These are phyloP conservation scores for Pseudisothecium myosuroides DNA, from an alignment of 225 moss, liverwort and hornwort species.

Conservation along the genomic window DNA sequence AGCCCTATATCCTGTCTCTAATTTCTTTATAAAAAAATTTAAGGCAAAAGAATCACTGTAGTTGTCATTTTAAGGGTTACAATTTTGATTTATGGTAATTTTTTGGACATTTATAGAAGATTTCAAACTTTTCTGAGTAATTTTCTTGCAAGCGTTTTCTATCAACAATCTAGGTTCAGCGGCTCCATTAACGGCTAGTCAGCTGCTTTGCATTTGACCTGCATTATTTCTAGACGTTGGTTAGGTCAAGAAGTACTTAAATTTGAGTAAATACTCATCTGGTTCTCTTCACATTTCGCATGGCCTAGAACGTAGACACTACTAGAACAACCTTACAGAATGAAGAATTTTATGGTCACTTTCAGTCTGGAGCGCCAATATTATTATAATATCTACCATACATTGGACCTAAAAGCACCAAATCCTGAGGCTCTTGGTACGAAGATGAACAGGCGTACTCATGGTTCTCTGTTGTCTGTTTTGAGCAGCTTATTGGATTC, in stretches of 20 bases:
- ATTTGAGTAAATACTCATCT: not conserved
- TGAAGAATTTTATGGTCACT: not conserved
- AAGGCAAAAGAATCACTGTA: not conserved
- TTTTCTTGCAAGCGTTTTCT: not conserved
- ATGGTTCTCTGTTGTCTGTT: not conserved
- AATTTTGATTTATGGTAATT: not conserved
- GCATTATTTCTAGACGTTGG: not conserved
- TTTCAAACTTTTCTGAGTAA: not conserved
- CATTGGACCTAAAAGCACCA: not conserved
- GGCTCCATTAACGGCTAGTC: not conserved
- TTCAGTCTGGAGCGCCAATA: not conserved
- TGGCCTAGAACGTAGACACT: not conserved
- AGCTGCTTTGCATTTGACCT: not conserved
- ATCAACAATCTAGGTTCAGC: not conserved
- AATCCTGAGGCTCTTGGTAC: not conserved
- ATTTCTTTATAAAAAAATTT: not conserved
- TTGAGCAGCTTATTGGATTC: constrained; percentile 79
- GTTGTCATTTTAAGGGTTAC: not conserved
- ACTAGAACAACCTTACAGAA: not conserved
- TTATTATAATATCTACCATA: not conserved
- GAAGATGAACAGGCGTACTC: not conserved
- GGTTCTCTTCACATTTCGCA: not conserved
- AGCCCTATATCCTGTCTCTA: not conserved
- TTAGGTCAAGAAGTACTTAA: not conserved
- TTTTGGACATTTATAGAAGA: not conserved